Evolutionary conservation across 2,329 filamentous ascomycete species (phyloP).

Genomic region (Aspergillus fumigatus): DNA sequence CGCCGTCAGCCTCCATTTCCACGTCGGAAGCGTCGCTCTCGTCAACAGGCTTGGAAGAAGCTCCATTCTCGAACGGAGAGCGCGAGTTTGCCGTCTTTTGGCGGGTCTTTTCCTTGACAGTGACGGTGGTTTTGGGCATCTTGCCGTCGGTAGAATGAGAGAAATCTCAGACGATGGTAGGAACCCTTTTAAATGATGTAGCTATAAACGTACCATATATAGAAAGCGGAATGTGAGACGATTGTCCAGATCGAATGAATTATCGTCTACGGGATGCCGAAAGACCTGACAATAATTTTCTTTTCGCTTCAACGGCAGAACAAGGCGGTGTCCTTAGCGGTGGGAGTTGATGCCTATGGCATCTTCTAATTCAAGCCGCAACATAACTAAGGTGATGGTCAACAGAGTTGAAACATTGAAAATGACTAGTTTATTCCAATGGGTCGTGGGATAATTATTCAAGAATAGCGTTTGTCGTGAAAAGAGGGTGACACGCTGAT

Average conservation of each 20-base stretch:
- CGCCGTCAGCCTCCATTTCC: slow-evolving; percentile 20
- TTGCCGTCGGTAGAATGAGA: background rate
- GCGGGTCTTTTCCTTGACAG: slow-evolving; percentile 28
- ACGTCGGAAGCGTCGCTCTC: slow-evolving; percentile 23
- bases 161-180: background rate
- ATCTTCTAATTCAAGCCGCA: background rate
- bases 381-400: background rate
- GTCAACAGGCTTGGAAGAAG: slow-evolving; percentile 12
- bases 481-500: background rate
- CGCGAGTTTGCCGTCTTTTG: slow-evolving; percentile 17
- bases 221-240: background rate
- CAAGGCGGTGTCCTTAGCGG: slow-evolving; percentile 25
- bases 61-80: slow-evolving; percentile 21
- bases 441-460: background rate
- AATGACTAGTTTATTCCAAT: background rate
- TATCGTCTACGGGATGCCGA: background rate
- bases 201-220: background rate
- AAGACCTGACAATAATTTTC: slow-evolving; percentile 29
- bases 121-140: slow-evolving; percentile 25
- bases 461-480: background rate
- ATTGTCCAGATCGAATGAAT: background rate
- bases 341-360: slow-evolving; percentile 7
- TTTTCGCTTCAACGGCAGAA: slow-evolving; percentile 24
- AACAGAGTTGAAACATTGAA: background rate
- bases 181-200: background rate